Percentiles rank a stretch among this genome's conserved stretches.
phyloP scores from a whole-genome alignment of 176 grass and related monocot genomes.

The Ensete glaucum region DNA sequence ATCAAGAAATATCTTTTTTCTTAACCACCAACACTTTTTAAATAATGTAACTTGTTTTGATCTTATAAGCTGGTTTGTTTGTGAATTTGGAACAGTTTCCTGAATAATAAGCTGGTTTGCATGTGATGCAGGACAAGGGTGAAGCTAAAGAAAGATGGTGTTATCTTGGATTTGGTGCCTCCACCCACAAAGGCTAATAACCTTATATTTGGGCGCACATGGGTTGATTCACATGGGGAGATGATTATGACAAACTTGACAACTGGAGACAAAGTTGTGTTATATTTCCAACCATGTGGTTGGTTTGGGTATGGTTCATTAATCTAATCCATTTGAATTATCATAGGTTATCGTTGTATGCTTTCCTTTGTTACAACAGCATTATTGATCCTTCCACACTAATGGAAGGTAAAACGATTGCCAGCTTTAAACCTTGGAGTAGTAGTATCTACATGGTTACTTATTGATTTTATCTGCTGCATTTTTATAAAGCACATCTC shows the following conservation, averaged over 20 bases:
- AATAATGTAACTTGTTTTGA: no score
- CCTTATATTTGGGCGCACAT: conserved; percentile 93
- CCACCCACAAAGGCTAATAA: conserved; percentile 80
- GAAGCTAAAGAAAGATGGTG: conserved; percentile 68
- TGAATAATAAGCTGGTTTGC: not conserved
- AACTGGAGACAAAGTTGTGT: conserved; percentile 81
- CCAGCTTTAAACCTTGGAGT: not conserved
- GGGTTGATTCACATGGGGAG: conserved; percentile 75
- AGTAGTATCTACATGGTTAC: not conserved
- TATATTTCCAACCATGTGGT: conserved; percentile 85
- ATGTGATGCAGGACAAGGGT: conserved; percentile 50
- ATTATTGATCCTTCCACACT: no score
- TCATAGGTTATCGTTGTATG: not conserved
- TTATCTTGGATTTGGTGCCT: conserved; percentile 75
- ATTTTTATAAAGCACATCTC: conserved; percentile 3
- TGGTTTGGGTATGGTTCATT: conserved; percentile 76
- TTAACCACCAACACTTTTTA: conserved; percentile 7
- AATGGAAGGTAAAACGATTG: no score
- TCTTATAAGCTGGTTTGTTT: not conserved
- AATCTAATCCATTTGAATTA: not conserved
- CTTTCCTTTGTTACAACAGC: no score
- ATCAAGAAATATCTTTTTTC: conserved; percentile 16
- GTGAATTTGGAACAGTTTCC: not conserved
- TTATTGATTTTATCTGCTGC: not conserved
- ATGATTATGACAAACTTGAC: conserved; percentile 81